These are phyloP conservation scores for Tricholoma sp. DNA, from an alignment of 768 basidiomycete species.

Conservation along the genomic window DNA sequence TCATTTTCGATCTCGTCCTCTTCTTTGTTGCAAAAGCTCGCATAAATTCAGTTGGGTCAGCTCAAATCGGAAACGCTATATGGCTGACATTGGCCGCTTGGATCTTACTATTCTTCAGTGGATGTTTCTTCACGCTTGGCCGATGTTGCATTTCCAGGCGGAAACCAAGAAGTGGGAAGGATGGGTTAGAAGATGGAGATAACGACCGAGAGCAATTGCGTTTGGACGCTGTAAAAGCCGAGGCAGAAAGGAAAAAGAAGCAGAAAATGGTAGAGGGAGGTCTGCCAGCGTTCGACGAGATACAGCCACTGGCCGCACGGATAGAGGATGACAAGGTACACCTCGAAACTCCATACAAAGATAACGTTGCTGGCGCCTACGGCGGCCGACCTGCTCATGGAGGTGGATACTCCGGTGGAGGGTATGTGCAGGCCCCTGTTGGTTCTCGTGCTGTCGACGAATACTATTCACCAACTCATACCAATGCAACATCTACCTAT, in stretches of 20 bases:
- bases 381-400: constrained; percentile 26
- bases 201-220: constrained; percentile 53
- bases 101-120: constrained; percentile 83
- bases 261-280: constrained; percentile 59
- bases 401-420: constrained; percentile 38
- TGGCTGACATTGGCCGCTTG: constrained; percentile 91
- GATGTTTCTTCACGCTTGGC: constrained; percentile 83
- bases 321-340: constrained; percentile 54
- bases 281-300: constrained; percentile 71
- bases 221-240: constrained; percentile 81
- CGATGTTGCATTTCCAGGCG: constrained; percentile 76
- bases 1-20: constrained; percentile 87
- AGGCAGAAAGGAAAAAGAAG: constrained; percentile 75
- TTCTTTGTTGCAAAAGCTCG: constrained; percentile 88
- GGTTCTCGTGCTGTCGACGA: constrained; percentile 74
- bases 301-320: constrained; percentile 62
- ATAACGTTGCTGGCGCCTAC: constrained; percentile 18
- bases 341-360: constrained; percentile 42
- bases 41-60: constrained; percentile 75
- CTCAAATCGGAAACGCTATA: constrained; percentile 80
- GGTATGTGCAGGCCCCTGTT: constrained; percentile 59
- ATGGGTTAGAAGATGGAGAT: constrained; percentile 23
- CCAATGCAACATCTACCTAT: constrained; percentile 26
- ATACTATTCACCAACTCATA: constrained; percentile 48
- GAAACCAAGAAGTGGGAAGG: constrained; percentile 28